Evolutionary conservation across 495 filamentous ascomycete genomes (phyloP).

Genomic region (Neurospora discreta): DNA sequence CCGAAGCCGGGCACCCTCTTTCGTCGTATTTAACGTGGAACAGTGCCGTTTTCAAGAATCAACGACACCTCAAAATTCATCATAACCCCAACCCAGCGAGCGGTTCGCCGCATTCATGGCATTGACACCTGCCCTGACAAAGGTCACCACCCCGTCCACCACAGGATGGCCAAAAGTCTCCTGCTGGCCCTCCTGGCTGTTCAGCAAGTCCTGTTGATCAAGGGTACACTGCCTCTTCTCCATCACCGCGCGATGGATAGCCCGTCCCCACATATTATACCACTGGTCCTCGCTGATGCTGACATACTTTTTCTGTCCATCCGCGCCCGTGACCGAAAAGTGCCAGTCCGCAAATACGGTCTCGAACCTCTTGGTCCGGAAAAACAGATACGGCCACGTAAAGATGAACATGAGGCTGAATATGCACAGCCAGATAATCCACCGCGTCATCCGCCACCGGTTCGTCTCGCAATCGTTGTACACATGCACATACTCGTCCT

Average conservation of each 20-base stretch:
- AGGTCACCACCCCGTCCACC: conserved; percentile 19
- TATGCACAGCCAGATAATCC: conserved; percentile 48
- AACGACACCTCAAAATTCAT: conserved; percentile 1
- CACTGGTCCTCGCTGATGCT: conserved; percentile 35
- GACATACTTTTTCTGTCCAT: conserved; percentile 30
- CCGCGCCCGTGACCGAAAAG: conserved; percentile 25
- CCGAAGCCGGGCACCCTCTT: no score
- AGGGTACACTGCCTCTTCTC: conserved; percentile 27
- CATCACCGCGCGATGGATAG: conserved; percentile 31
- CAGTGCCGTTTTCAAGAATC: no score
- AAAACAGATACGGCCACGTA: conserved; percentile 52
- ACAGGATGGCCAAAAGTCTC: conserved; percentile 8
- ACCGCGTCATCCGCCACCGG: conserved; percentile 43
- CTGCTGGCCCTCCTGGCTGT: conserved; percentile 23
- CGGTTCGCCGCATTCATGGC: conserved; percentile 36
- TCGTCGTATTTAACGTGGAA: no score
- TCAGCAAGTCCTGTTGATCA: conserved; percentile 29
- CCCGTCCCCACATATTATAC: conserved; percentile 36
- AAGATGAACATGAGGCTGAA: conserved; percentile 51
- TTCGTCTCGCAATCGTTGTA: conserved; percentile 46
- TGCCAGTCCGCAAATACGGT: conserved; percentile 44
- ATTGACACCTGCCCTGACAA: conserved; percentile 26
- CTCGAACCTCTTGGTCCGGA: conserved; percentile 49
- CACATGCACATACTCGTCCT: conserved; percentile 35
- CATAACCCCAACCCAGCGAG: conserved; percentile 34